Evolutionary conservation across 1,284 basidiomycete species (phyloP), one percentile per base, ranked within the genome.

Genomic region (Sutorius eximius): DNA sequence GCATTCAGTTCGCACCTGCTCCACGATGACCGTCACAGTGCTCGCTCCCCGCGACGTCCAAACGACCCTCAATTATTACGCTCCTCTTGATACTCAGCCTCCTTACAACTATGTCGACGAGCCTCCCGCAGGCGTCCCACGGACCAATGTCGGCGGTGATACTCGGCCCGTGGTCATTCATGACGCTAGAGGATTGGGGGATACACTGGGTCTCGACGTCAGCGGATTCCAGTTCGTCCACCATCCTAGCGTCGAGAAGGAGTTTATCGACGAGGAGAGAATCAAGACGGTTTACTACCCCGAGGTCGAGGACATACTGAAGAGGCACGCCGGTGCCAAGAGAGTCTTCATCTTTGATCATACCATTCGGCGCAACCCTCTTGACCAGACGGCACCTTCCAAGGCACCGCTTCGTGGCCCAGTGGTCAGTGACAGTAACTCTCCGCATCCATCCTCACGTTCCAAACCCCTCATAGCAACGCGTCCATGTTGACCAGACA

Each of bases 401-500:
- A 62, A 67, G 18, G 44, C 22, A 1, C 47, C 52, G 0, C 32
- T 22, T 18, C 52, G 52, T 36, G 69, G 72, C 8, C 73, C 74
- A 10, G 73, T 72, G 13, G 75, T 77, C 53, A 56, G 71, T 61
- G 16, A 2, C 12, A 3, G 3, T 18, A 9, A 12, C 27, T 30
- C 11, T 42, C 16, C 16, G 20, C 27, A 34, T 20, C 9, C 24
- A 12, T 40, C 8, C 22, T 63, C 59, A 29, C 15, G 5, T 5
- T 1, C 27, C 22, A 16, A 37, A 3, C n/a, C 12, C 27, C 12
- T 10, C 18, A 16, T 32, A 63, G 45, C 32, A 48, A 56, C 48
- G 51, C 5, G 75, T 77, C 0, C 78, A 79, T 61, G 71, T 79
- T 44, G 79, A 80, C 62, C 77, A 79, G 64, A 78, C 79, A 0